phyloP scores from a whole-genome alignment of 371 early-diverging fungal genomes.

The Parasitella parasitica region DNA sequence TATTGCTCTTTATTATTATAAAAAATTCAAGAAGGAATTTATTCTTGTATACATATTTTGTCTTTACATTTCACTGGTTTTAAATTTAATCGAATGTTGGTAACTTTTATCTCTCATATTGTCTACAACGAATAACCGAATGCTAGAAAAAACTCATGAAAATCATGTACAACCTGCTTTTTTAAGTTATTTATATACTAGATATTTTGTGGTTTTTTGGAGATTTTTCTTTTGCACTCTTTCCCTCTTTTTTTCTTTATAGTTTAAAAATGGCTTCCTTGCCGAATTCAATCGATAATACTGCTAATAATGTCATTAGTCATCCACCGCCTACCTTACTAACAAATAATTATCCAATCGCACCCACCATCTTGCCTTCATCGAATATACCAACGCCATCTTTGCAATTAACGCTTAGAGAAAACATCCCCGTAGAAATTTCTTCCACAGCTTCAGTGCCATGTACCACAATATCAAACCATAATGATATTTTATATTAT shows the following conservation, averaged over 20 bases:
- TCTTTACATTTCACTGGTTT: background rate
- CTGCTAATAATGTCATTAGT: background rate
- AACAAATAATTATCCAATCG: constrained; percentile 9
- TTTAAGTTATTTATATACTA: background rate
- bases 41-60: background rate
- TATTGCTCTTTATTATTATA: constrained; percentile 1
- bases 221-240: background rate
- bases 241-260: background rate
- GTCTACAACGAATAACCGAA: background rate
- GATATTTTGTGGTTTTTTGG: background rate
- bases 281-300: background rate
- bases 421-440: background rate
- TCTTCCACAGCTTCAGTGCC: background rate
- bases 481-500: background rate
- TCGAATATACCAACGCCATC: background rate
- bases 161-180: constrained; percentile 6
- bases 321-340: constrained; percentile 7
- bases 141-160: background rate
- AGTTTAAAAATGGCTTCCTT: constrained; percentile 1
- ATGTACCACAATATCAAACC: background rate
- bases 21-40: constrained; percentile 2
- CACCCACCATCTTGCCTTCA: constrained; percentile 8
- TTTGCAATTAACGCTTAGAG: background rate
- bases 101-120: background rate
- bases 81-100: background rate